These are phyloP conservation scores for Naumovozyma dairenensis DNA, from an alignment of 805 yeast species.

Conservation along the genomic window DNA sequence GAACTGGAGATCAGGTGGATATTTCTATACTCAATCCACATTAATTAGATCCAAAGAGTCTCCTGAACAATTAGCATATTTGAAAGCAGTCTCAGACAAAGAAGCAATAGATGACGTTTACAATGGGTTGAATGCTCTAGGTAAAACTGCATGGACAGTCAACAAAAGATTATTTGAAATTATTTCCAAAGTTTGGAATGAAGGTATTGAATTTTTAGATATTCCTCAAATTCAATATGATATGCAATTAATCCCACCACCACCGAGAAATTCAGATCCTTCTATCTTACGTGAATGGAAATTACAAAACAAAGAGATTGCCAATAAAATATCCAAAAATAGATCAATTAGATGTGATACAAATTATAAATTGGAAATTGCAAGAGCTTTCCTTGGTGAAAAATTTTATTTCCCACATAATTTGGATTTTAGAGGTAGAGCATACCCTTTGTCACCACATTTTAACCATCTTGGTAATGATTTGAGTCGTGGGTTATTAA, in stretches of 20 bases:
- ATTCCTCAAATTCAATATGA: conserved; percentile 51
- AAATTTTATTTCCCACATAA: conserved; percentile 72
- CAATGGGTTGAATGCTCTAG: conserved; percentile 76
- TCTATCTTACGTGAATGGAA: conserved; percentile 59
- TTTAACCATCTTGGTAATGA: conserved; percentile 77
- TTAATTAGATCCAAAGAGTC: conserved; percentile 74
- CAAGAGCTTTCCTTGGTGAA: conserved; percentile 83
- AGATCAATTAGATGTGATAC: conserved; percentile 89
- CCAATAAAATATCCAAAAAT: conserved; percentile 52
- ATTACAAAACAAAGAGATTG: conserved; percentile 43
- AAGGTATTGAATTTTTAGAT: conserved; percentile 64
- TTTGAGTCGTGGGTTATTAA: conserved; percentile 58
- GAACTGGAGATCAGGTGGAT: conserved; percentile 76
- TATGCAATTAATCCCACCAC: conserved; percentile 44
- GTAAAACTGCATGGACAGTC: conserved; percentile 87
- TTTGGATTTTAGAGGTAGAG: conserved; percentile 75
- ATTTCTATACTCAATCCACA: conserved; percentile 49
- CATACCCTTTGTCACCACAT: conserved; percentile 73
- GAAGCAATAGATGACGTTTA: conserved; percentile 58
- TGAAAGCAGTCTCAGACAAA: conserved; percentile 71
- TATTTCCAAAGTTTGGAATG: conserved; percentile 76
- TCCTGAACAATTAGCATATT: conserved; percentile 82
- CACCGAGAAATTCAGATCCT: conserved; percentile 64
- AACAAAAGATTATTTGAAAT: conserved; percentile 61
- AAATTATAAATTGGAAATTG: conserved; percentile 89